These are phyloP conservation scores for Fusarium nygamai DNA, from an alignment of 2,329 filamentous ascomycete species.

Conservation along the genomic window DNA sequence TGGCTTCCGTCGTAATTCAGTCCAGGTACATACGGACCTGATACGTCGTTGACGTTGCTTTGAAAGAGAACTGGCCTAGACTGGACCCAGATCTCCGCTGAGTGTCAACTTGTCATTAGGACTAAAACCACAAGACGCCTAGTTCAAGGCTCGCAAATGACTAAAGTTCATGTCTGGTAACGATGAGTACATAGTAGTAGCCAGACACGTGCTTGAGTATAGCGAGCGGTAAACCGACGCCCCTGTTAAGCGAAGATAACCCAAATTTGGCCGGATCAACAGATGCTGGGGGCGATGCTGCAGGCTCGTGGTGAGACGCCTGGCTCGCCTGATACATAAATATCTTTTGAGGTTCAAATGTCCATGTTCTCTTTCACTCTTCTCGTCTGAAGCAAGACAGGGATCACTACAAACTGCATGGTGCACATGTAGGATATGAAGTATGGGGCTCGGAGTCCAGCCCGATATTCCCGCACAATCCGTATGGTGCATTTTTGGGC, in stretches of 20 bases:
- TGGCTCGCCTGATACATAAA: conserved; percentile 15
- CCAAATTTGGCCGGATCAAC: conserved; percentile 27
- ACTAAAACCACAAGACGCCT: neutral
- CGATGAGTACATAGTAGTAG: conserved; percentile 4
- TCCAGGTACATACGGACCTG: neutral
- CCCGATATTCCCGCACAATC: conserved; percentile 1
- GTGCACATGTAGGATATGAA: conserved; percentile 3
- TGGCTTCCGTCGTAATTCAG: neutral
- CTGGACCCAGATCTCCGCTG: neutral
- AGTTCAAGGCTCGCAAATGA: neutral
- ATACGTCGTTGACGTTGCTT: neutral
- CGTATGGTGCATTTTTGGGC: neutral
- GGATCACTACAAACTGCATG: conserved; percentile 9
- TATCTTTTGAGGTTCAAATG: neutral
- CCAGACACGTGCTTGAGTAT: conserved; percentile 22
- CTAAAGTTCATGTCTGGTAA: neutral
- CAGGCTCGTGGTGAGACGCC: conserved; percentile 27
- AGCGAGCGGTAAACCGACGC: conserved; percentile 16
- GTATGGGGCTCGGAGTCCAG: conserved; percentile 14
- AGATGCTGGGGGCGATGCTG: conserved; percentile 32
- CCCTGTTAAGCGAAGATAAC: conserved; percentile 8
- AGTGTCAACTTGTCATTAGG: neutral
- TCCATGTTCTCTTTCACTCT: neutral
- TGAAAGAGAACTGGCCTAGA: neutral
- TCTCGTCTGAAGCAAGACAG: conserved; percentile 15